Evolutionary conservation across 2,329 filamentous ascomycete species (phyloP).

Genomic region (Cladophialophora carrionii): DNA sequence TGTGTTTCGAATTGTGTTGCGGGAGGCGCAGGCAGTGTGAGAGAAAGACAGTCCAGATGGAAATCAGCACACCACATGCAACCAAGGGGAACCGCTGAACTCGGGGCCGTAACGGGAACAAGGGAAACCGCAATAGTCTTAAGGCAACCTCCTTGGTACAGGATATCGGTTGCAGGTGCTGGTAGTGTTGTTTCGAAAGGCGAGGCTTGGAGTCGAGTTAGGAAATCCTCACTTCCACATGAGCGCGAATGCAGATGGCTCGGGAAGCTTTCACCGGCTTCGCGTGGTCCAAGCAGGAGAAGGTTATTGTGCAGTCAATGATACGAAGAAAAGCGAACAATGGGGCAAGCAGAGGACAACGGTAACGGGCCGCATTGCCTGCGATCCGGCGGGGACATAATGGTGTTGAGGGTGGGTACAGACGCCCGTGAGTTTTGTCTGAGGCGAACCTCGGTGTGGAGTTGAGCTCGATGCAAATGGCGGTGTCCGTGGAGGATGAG

Average conservation of each 20-base stretch:
- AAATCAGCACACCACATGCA: slow-evolving; percentile 32
- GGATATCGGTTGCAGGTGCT: background rate
- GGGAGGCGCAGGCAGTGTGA: slow-evolving; percentile 27
- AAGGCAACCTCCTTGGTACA: slow-evolving; percentile 14
- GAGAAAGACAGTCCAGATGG: slow-evolving; percentile 28
- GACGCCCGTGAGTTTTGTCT: slow-evolving; percentile 19
- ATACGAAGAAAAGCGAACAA: slow-evolving; percentile 23
- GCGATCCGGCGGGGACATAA: slow-evolving; percentile 20
- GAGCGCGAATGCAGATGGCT: background rate
- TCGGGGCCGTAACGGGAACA: slow-evolving; percentile 7
- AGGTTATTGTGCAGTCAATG: slow-evolving; percentile 16
- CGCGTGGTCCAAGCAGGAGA: slow-evolving; percentile 1
- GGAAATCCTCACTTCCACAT: background rate
- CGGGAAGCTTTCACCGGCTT: slow-evolving; percentile 3
- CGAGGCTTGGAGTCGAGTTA: background rate
- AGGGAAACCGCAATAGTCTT: slow-evolving; percentile 18
- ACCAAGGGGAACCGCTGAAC: slow-evolving; percentile 14
- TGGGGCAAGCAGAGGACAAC: slow-evolving; percentile 19
- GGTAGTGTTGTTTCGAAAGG: background rate
- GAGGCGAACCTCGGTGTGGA: slow-evolving; percentile 27
- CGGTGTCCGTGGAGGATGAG: slow-evolving; percentile 25
- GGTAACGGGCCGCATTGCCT: slow-evolving; percentile 23
- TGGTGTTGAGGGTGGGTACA: slow-evolving; percentile 16
- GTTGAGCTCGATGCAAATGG: slow-evolving; percentile 24
- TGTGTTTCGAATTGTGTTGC: slow-evolving; percentile 27